Evolutionary conservation across 768 basidiomycete species (phyloP), one percentile per base, ranked within the genome.

Genomic region (Chiua virens): DNA sequence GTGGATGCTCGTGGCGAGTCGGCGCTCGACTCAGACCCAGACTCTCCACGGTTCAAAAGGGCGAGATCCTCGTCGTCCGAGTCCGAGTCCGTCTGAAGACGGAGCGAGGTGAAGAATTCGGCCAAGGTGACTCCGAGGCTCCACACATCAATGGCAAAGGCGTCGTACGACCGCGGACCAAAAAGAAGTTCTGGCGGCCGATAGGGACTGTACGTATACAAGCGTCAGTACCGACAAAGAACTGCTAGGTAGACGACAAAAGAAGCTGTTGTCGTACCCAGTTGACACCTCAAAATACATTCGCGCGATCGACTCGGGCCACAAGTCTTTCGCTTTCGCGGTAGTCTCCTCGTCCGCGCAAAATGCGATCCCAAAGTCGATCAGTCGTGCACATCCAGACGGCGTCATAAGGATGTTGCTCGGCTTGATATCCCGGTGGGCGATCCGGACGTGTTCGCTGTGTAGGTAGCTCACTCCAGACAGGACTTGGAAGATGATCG

Each of bases 121-220:
- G 91, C 81, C 20, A 94, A 70, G 0, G 85, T 83, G 6, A 78
- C 77, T 0, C 93, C 95, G 4, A 89, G 69, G 42, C 88, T 85
- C 95, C 95, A 98, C 5, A 86, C 70, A 62, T 98, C 95, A 18
- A 86, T 72, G 0, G 86, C 84, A 43, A 73, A 71, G 0, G 90
- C 76, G 53, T 89, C 79, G 69, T 98, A 97, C 13, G 70, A 64
- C 17, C 76, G 72, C 0, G 86, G 72, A 0, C 86, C 87, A 52
- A 96, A 96, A 17, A 98, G 77, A 1, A 97, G 79, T 64, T 98
- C 95, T 0, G 93, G 93, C 0, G 94, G 87, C 20, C 92, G 84
- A 64, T 93, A 94, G 0, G 86, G 78, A 9, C 93, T 95, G 54
- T 2, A 6, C 39, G 7, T 13, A 37, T 4, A 7, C 4, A 9